Conservation (phyloP, 257 asterid genomes). For the Sherardia arvensis region DNA sequence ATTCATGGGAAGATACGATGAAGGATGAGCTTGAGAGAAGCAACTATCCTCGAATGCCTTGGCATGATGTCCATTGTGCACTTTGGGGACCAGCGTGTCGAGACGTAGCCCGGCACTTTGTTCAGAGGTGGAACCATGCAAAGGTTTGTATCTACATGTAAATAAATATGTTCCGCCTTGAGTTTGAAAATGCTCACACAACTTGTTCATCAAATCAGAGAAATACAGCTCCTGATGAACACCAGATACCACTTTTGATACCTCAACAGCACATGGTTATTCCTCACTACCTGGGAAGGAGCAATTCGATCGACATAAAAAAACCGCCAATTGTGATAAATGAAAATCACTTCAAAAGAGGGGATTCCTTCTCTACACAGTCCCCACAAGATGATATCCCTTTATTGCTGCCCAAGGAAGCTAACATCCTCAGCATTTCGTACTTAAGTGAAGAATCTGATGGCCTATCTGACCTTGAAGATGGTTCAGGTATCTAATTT, state of each 20-base stretch:
- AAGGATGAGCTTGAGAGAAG: conserved; percentile 80
- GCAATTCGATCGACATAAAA: conserved; percentile 37
- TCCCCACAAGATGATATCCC: conserved; percentile 79
- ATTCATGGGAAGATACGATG: conserved; percentile 89
- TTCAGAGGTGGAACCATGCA: conserved; percentile 99
- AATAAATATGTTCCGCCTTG: conserved; percentile 1
- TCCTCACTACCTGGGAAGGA: conserved; percentile 93
- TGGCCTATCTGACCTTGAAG: conserved; percentile 21
- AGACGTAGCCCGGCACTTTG: conserved; percentile 92
- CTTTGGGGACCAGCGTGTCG: conserved; percentile 97
- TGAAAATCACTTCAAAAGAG: conserved; percentile 27
- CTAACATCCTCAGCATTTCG: conserved; percentile 33
- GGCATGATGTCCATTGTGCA: conserved; percentile 99
- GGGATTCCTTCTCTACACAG: conserved; percentile 46
- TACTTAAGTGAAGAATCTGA: conserved; percentile 21
- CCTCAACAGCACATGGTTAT: conserved; percentile 98
- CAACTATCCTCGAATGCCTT: conserved; percentile 94
- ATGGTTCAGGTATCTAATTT: conserved; percentile 20
- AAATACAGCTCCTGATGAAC: conserved; percentile 83
- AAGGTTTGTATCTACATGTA: conserved; percentile 41
- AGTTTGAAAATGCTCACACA: conserved; percentile 22
- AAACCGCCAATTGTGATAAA: conserved; percentile 24
- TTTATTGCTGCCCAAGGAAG: conserved; percentile 82
- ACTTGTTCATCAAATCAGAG: conserved; percentile 40
- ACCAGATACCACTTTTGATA: conserved; percentile 78